phyloP scores from a whole-genome alignment of 768 basidiomycete genomes.

The Rhodotorula graminis region DNA sequence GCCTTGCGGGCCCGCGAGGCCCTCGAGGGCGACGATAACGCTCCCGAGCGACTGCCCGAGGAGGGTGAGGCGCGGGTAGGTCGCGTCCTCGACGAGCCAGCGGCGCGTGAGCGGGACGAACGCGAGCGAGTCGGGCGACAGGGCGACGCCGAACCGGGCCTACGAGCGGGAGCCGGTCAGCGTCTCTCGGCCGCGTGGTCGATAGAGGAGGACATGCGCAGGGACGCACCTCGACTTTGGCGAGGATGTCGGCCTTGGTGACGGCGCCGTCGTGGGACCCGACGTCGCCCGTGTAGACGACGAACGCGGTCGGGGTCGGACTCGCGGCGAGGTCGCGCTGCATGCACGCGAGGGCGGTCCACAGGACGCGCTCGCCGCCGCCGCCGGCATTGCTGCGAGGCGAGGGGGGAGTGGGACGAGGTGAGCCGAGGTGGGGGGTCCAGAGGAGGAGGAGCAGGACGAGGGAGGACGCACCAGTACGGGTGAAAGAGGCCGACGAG shows the following conservation, averaged over 20 bases:
- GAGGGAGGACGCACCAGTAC: conserved; percentile 66
- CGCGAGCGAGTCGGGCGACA: conserved; percentile 62
- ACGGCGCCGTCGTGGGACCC: conserved; percentile 66
- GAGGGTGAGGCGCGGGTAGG: conserved; percentile 87
- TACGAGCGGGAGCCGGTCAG: conserved; percentile 45
- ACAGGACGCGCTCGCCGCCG: conserved; percentile 91
- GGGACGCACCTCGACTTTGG: conserved; percentile 66
- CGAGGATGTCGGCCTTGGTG: conserved; percentile 71
- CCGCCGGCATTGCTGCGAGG: conserved; percentile 89
- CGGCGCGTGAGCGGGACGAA: conserved; percentile 77
- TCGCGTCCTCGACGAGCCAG: conserved; percentile 67
- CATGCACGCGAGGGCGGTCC: conserved; percentile 76
- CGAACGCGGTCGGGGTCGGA: conserved; percentile 50
- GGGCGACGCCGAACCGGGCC: conserved; percentile 73
- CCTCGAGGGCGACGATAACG: conserved; percentile 76
- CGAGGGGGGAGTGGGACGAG: too few relatives aligned
- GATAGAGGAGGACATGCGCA: background rate
- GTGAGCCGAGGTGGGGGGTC: background rate
- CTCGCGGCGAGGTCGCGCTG: conserved; percentile 61
- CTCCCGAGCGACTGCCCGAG: conserved; percentile 87
- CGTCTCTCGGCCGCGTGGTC: too few relatives aligned
- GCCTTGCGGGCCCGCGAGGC: conserved; percentile 53
- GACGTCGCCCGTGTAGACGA: conserved; percentile 85
- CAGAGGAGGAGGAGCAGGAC: background rate
- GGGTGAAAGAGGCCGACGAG: conserved; percentile 89